Conservation (phyloP, 2,329 filamentous ascomycete genomes). For the Daldinia sp. region DNA sequence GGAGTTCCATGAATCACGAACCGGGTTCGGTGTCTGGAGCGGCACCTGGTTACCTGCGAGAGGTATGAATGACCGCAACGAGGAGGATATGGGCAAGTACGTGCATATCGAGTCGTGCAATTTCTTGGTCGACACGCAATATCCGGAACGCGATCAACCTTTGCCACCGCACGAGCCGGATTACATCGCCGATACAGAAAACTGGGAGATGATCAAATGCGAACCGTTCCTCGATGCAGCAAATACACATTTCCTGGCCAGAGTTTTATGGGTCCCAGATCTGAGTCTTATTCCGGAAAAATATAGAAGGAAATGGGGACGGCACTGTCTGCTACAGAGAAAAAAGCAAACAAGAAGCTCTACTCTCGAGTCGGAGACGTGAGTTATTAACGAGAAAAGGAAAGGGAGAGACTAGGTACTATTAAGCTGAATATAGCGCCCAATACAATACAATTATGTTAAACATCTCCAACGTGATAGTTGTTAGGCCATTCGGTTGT, state of each 20-base stretch:
- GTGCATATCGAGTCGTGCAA: constrained; percentile 77
- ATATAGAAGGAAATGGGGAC: constrained; percentile 81
- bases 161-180: constrained; percentile 78
- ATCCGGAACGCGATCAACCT: constrained; percentile 62
- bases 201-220: constrained; percentile 82
- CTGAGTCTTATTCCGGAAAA: constrained; percentile 72
- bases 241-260: constrained; percentile 75
- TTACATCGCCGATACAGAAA: constrained; percentile 75
- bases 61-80: constrained; percentile 92
- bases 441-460: neutral
- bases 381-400: neutral
- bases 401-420: neutral
- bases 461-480: neutral
- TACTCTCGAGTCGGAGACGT: neutral
- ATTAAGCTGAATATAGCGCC: neutral
- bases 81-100: constrained; percentile 88
- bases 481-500: neutral
- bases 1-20: constrained; percentile 80
- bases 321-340: constrained; percentile 82
- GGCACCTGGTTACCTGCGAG: constrained; percentile 84
- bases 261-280: constrained; percentile 84
- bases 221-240: constrained; percentile 81
- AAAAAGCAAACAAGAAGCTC: constrained; percentile 45
- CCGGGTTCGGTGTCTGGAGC: constrained; percentile 75
- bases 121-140: constrained; percentile 88